Evolutionary conservation across 2,329 filamentous ascomycete species (phyloP).

Genomic region (Scytalidium sp.): DNA sequence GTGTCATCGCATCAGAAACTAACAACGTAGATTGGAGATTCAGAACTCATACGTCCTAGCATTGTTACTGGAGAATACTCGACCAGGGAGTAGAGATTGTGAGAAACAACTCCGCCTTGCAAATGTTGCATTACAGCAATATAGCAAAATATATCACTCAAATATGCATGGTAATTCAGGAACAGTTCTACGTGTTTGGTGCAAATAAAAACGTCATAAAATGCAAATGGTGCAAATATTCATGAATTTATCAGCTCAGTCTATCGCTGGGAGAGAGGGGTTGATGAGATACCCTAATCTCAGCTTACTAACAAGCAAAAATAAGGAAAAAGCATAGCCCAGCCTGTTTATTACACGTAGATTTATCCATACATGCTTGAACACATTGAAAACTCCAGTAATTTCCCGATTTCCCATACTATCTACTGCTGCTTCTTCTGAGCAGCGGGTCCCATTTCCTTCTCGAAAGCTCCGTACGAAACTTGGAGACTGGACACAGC

Average conservation of each 20-base stretch:
- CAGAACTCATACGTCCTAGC: too few species aligned
- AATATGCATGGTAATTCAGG: too few species aligned
- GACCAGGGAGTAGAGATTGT: too few species aligned
- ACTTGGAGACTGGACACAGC: constrained; percentile 81
- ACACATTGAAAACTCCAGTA: neutral
- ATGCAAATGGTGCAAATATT: too few species aligned
- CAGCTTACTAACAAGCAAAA: neutral
- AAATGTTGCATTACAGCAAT: too few species aligned
- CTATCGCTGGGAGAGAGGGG: neutral
- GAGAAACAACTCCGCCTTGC: too few species aligned
- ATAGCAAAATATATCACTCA: too few species aligned
- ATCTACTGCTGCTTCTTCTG: constrained; percentile 73
- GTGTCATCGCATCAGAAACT: too few species aligned
- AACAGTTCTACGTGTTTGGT: too few species aligned
- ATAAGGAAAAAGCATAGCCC: neutral
- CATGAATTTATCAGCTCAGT: neutral
- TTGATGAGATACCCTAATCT: neutral
- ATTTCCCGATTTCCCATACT: neutral
- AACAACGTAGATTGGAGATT: too few species aligned
- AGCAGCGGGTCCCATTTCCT: constrained; percentile 85
- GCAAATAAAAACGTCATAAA: too few species aligned
- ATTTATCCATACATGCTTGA: constrained; percentile 1
- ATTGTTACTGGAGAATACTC: too few species aligned
- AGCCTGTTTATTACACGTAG: neutral
- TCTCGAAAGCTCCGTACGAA: constrained; percentile 92